Conservation (phyloP, 2,329 filamentous ascomycete genomes). For the Diplodia sapinea region DNA sequence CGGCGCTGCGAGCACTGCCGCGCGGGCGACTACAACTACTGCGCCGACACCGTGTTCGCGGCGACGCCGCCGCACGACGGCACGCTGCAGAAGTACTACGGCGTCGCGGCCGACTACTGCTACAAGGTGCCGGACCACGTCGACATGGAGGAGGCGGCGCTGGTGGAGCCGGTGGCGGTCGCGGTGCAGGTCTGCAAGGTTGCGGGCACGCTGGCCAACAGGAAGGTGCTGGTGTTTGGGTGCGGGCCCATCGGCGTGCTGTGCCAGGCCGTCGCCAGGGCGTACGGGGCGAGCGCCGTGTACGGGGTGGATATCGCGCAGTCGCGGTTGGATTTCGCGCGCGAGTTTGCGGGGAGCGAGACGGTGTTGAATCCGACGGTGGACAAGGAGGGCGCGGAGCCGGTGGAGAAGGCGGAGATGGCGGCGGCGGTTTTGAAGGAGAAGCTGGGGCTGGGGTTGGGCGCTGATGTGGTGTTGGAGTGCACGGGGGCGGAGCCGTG, state of each 20-base stretch:
- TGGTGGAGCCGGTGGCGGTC: constrained; percentile 40
- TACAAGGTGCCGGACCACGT: constrained; percentile 39
- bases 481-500: constrained; percentile 38
- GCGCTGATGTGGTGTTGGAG: constrained; percentile 38
- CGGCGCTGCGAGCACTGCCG: constrained; percentile 33
- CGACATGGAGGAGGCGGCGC: constrained; percentile 38
- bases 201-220: constrained; percentile 33
- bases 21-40: constrained; percentile 34
- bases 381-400: constrained; percentile 27
- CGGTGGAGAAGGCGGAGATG: constrained; percentile 33
- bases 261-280: constrained; percentile 37
- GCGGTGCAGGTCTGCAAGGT: constrained; percentile 38
- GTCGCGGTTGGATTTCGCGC: constrained; percentile 37
- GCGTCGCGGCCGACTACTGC: constrained; percentile 38
- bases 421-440: constrained; percentile 34
- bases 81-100: constrained; percentile 39
- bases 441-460: constrained; percentile 34
- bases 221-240: constrained; percentile 36
- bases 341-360: constrained; percentile 35
- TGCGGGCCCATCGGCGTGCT: constrained; percentile 40
- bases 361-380: constrained; percentile 32
- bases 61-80: constrained; percentile 38
- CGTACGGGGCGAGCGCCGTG: constrained; percentile 36
- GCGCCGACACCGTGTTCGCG: constrained; percentile 33
- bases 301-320: constrained; percentile 36